These are phyloP conservation scores for Narthecium ossifragum DNA, from an alignment of 106 monocot species.

Conservation along the genomic window DNA sequence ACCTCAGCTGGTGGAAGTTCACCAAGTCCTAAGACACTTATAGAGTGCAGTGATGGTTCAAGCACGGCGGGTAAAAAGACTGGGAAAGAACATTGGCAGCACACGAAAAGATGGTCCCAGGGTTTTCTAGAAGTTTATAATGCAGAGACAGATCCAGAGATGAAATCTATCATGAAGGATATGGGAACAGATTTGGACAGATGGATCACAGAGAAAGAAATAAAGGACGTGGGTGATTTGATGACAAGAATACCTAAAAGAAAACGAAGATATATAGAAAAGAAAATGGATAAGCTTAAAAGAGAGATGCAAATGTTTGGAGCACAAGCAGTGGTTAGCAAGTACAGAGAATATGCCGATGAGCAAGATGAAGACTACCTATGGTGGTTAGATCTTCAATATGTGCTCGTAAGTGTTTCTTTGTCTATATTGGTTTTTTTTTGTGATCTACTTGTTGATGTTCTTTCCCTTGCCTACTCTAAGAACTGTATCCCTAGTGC, in stretches of 20 bases:
- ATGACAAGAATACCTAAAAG: slow-evolving; percentile 52
- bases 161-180: slow-evolving; percentile 68
- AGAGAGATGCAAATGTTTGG: slow-evolving; percentile 67
- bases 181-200: slow-evolving; percentile 81
- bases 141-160: slow-evolving; percentile 69
- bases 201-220: slow-evolving; percentile 76
- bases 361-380: slow-evolving; percentile 72
- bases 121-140: slow-evolving; percentile 84
- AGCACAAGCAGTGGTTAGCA: slow-evolving; percentile 69
- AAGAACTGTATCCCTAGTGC: neutral
- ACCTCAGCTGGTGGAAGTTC: slow-evolving; percentile 17
- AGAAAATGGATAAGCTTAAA: slow-evolving; percentile 72
- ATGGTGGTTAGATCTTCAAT: slow-evolving; percentile 84
- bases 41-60: slow-evolving; percentile 85
- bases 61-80: slow-evolving; percentile 61
- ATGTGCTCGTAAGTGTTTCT: slow-evolving; percentile 46
- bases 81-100: slow-evolving; percentile 74
- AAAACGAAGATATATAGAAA: slow-evolving; percentile 56
- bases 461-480: slow-evolving; percentile 50
- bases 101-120: slow-evolving; percentile 87
- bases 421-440: slow-evolving; percentile 1
- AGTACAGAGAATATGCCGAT: slow-evolving; percentile 76
- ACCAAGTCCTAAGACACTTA: slow-evolving; percentile 29
- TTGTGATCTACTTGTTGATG: slow-evolving; percentile 54
- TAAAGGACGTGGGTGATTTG: slow-evolving; percentile 44